Conservation (phyloP, 2,329 filamentous ascomycete genomes). For the Neospermospora avenae region DNA sequence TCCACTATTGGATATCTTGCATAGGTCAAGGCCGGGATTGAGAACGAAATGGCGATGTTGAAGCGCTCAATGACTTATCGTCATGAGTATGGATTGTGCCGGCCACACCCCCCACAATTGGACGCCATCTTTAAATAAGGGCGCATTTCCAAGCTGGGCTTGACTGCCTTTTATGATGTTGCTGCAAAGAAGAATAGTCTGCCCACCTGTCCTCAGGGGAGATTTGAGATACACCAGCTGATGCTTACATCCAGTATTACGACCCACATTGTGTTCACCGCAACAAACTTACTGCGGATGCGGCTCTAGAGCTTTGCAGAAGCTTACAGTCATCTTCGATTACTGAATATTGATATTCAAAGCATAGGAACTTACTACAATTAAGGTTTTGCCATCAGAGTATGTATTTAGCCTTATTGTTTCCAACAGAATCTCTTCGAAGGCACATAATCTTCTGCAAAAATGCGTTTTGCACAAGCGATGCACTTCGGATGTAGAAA, state of each 20-base stretch:
- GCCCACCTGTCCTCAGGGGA: not conserved
- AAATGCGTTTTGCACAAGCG: not conserved
- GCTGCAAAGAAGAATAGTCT: not conserved
- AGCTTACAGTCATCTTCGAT: too few species aligned
- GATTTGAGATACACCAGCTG: not conserved
- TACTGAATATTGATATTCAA: too few species aligned
- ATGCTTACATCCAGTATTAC: not conserved
- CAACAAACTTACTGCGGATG: too few species aligned
- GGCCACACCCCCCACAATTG: too few species aligned
- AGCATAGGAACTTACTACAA: not conserved
- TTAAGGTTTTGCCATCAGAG: not conserved
- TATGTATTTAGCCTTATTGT: not conserved
- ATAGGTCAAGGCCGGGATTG: not conserved
- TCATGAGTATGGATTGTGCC: not conserved
- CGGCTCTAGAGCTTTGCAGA: too few species aligned
- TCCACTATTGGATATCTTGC: not conserved
- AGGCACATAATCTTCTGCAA: too few species aligned
- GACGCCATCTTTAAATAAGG: not conserved
- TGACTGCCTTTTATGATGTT: not conserved
- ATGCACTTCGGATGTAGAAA: not conserved
- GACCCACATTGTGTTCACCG: not conserved
- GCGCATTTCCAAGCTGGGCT: not conserved
- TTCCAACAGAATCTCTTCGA: too few species aligned
- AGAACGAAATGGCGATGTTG: not conserved
- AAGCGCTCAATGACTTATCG: not conserved